Evolutionary conservation across 148 eudicot species (phyloP).

Genomic region (Rhododendron henanense): DNA sequence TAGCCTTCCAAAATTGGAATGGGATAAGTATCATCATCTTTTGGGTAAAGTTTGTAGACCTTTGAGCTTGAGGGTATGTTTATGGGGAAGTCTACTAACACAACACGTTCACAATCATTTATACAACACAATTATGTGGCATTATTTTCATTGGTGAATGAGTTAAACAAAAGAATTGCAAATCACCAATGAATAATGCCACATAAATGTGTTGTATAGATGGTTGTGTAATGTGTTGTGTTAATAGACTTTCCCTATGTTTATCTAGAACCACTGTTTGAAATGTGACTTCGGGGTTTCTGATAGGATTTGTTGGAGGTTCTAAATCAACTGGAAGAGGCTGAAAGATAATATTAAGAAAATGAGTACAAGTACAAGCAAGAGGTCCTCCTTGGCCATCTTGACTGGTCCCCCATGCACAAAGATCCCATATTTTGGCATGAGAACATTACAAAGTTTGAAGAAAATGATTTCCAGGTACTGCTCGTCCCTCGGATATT

Average conservation of each 20-base stretch:
- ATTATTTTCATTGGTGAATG: too few species aligned
- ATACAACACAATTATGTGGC: too few species aligned
- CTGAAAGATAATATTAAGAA: slow-evolving; percentile 75
- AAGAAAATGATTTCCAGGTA: slow-evolving; percentile 96
- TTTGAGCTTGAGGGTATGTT: not conserved
- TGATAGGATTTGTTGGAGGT: slow-evolving; percentile 83
- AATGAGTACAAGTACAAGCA: slow-evolving; percentile 92
- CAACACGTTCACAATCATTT: too few species aligned
- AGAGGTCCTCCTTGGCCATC: slow-evolving; percentile 93
- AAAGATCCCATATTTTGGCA: slow-evolving; percentile 92
- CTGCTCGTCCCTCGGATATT: not conserved
- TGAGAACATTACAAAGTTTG: slow-evolving; percentile 71
- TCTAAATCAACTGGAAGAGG: slow-evolving; percentile 73
- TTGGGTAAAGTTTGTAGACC: not conserved
- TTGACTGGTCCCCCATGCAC: slow-evolving; percentile 98
- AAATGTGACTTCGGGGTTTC: not conserved
- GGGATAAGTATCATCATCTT: not conserved
- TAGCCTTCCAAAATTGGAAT: not conserved
- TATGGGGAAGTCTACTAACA: not conserved
- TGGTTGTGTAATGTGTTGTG: not conserved
- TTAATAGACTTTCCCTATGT: not conserved
- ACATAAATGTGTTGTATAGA: too few species aligned
- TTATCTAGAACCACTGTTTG: not conserved
- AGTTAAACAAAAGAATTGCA: too few species aligned
- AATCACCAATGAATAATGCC: too few species aligned